phyloP scores from a whole-genome alignment of 257 asterid genomes.

The Fraxinus americana region DNA sequence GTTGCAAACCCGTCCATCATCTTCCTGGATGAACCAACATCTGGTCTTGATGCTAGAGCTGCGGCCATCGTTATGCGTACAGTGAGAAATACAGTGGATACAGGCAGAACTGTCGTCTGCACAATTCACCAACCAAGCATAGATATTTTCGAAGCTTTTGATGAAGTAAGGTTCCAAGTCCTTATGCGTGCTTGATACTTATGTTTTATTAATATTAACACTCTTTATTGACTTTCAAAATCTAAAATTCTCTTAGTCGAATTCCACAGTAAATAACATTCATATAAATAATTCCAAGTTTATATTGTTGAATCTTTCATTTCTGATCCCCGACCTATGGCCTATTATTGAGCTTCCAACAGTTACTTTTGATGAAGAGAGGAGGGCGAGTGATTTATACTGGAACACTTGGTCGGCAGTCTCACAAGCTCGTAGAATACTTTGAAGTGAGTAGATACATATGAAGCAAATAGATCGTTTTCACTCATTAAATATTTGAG shows the following conservation, averaged over 20 bases:
- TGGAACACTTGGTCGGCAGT: slow-evolving; percentile 53
- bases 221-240: neutral
- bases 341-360: slow-evolving; percentile 4
- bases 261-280: too few relatives aligned
- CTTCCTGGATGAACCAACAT: slow-evolving; percentile 69
- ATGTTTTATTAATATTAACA: too few relatives aligned
- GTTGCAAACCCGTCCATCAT: slow-evolving; percentile 66
- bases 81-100: slow-evolving; percentile 51
- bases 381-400: slow-evolving; percentile 55
- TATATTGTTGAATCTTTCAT: neutral
- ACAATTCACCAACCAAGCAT: slow-evolving; percentile 74
- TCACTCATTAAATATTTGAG: too few relatives aligned
- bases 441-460: slow-evolving; percentile 51
- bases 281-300: too few relatives aligned
- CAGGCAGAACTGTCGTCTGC: slow-evolving; percentile 62
- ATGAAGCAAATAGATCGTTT: too few relatives aligned
- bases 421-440: slow-evolving; percentile 49
- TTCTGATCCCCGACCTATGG: neutral
- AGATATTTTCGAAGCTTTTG: slow-evolving; percentile 64
- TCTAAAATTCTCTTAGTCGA: too few relatives aligned
- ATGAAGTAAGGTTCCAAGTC: slow-evolving; percentile 34
- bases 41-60: slow-evolving; percentile 70
- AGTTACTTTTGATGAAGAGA: slow-evolving; percentile 58
- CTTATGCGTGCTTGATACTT: too few relatives aligned
- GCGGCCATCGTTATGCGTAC: slow-evolving; percentile 68